phyloP scores from a whole-genome alignment of 78 protist genomes.

The Guillardia theta region DNA sequence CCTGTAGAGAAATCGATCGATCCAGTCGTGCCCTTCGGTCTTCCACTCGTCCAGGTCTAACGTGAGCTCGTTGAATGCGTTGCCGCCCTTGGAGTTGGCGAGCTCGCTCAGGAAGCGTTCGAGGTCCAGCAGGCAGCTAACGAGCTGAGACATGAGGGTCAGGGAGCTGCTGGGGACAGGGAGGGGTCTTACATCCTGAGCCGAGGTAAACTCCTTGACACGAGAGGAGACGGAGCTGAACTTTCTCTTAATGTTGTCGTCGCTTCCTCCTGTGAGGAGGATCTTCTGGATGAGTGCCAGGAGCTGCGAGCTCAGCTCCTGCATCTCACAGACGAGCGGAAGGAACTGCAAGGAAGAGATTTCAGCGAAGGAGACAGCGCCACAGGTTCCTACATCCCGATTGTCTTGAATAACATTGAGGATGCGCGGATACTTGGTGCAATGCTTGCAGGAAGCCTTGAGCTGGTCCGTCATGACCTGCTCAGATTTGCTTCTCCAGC shows the following conservation, averaged over 20 bases:
- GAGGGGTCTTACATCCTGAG: too few species aligned
- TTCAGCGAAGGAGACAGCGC: not conserved
- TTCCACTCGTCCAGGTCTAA: not conserved
- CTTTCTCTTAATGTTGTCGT: not conserved
- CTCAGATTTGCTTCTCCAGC: not conserved
- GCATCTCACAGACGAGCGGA: not conserved
- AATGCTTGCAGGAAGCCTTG: not conserved
- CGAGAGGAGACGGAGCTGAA: too few species aligned
- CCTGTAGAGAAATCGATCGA: not conserved
- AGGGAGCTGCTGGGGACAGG: too few species aligned
- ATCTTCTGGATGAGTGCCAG: not conserved
- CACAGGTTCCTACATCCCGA: not conserved
- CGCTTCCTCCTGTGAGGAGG: not conserved
- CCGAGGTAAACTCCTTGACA: too few species aligned
- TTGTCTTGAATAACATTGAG: not conserved
- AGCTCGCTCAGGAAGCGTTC: not conserved
- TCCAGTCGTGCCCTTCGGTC: constrained; percentile 18
- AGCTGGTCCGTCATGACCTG: not conserved
- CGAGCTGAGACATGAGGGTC: not conserved
- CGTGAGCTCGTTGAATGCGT: not conserved
- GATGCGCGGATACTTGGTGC: not conserved
- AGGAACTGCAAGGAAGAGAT: not conserved
- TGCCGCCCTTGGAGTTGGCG: not conserved
- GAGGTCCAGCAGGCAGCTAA: not conserved
- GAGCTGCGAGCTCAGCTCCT: not conserved